Base-by-base conservation (phyloP, 2,329 filamentous ascomycete species). In the Xylariomycetidae sp. region DNA sequence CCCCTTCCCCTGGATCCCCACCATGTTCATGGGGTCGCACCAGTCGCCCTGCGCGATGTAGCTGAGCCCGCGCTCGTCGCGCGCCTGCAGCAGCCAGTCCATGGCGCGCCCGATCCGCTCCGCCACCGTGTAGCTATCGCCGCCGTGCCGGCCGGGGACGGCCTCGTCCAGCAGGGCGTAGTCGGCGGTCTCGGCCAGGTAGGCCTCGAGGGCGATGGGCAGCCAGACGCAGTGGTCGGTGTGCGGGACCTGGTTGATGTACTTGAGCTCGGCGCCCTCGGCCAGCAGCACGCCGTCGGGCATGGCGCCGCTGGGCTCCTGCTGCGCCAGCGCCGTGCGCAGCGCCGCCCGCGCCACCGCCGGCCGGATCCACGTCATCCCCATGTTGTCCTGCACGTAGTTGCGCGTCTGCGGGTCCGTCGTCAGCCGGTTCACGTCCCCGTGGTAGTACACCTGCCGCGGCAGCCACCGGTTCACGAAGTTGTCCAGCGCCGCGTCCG, bases 1-100 rank as follows among this genome's bases (percentile, higher is more conserved):
- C 16, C 72, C 72, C 33, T 65, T 63, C 24, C 72, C 72, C 49
- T 73, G 74, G 48, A 69, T 71, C 4, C 71, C 71, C n/a, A 74
- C 72, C 72, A 76, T 76, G 52, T 76, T 76, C 67, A 76, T 72
- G 4, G 72, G 72, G 39, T 76, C 72, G 43, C 72, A 76, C 72
- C 72, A 76, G 49, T 76, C 72, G 22, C 72, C 72, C 50, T 75
- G 71, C 1, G 70, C 70, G 42, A 76, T 74, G 54, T 68, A 76
- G 48, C 67, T 73, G 6, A 76, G 59, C 0, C 72, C 72, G 4
- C 70, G 66, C 15, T 63, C 49, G 40, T 76, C 72, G 31, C 71
- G 67, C 2, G 67, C 59, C 3, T 52, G 45, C 6, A 75, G 58
- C 0, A 76, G 57, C 68, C 70, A 76, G 52, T 75, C 65, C 68